These are phyloP conservation scores for Cryphonectria japonica DNA, from an alignment of 2,329 filamentous ascomycete species.

Conservation along the genomic window DNA sequence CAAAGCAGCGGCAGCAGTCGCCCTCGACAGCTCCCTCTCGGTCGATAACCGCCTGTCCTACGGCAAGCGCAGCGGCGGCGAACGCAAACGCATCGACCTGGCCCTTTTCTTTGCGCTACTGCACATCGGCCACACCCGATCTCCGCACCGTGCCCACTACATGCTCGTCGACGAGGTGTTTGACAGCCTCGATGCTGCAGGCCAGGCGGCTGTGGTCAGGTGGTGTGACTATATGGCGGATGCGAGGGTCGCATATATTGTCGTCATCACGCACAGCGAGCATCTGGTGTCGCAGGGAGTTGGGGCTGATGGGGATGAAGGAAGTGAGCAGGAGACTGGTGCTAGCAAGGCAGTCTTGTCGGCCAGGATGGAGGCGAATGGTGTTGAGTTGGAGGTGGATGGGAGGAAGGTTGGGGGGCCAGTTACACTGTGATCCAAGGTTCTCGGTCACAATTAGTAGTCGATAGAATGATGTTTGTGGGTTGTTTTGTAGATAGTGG, in stretches of 20 bases:
- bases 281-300: slow-evolving; percentile 8
- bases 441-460: not conserved
- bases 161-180: slow-evolving; percentile 42
- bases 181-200: slow-evolving; percentile 38
- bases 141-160: slow-evolving; percentile 38
- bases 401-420: not conserved
- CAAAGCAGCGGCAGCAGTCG: not conserved
- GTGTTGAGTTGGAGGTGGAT: slow-evolving; percentile 1
- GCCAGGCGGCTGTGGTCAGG: slow-evolving; percentile 36
- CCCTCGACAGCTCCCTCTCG: slow-evolving; percentile 35
- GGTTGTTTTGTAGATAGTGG: too few species aligned
- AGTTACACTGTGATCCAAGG: not conserved
- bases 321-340: not conserved
- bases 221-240: slow-evolving; percentile 14
- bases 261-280: slow-evolving; percentile 21
- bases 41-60: slow-evolving; percentile 34
- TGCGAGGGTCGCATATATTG: slow-evolving; percentile 9
- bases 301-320: not conserved
- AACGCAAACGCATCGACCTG: slow-evolving; percentile 42
- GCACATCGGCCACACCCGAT: slow-evolving; percentile 35
- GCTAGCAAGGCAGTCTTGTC: not conserved
- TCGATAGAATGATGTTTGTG: too few species aligned
- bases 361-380: not conserved
- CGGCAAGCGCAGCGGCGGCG: slow-evolving; percentile 40
- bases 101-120: slow-evolving; percentile 42